Evolutionary conservation across 306 rosid species (phyloP).

Genomic region (Datisca glomerata): DNA sequence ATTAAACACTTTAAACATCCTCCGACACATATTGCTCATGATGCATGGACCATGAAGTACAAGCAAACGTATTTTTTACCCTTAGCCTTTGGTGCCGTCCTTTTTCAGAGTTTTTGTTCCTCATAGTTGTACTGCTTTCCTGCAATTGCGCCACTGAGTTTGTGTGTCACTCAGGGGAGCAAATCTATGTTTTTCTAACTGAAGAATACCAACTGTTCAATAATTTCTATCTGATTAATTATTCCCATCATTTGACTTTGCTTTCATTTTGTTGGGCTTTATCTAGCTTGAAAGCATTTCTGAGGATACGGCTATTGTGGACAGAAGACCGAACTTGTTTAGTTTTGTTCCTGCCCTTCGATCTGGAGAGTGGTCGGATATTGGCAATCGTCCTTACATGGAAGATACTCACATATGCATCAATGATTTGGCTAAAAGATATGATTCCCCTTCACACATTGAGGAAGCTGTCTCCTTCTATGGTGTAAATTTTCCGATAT

Average conservation of each 20-base stretch:
- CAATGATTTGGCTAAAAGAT: constrained; percentile 61
- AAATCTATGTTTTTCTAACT: no score
- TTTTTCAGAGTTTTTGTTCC: no score
- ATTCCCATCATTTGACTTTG: constrained; percentile 6
- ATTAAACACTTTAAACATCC: no score
- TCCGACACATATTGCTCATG: no score
- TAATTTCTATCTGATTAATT: no score
- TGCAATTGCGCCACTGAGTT: no score
- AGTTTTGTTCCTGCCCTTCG: constrained; percentile 53
- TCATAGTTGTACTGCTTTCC: no score
- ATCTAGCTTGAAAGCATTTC: constrained; percentile 82
- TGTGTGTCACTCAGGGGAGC: no score
- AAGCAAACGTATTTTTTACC: no score
- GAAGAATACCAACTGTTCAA: no score
- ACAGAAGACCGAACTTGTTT: constrained; percentile 35
- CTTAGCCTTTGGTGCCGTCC: no score
- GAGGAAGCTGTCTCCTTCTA: constrained; percentile 73
- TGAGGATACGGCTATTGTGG: constrained; percentile 56
- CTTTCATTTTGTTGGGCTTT: constrained; percentile 4
- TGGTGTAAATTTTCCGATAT: constrained; percentile 56
- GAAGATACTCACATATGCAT: constrained; percentile 93
- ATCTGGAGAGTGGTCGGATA: constrained; percentile 94
- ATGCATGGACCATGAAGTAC: no score
- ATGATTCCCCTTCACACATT: constrained; percentile 20
- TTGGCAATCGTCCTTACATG: constrained; percentile 63